Percentiles rank a stretch among this genome's conserved stretches.
These are phyloP conservation scores for Sporothrix curviconia DNA, from an alignment of 2,329 filamentous ascomycete species.

Conservation along the genomic window DNA sequence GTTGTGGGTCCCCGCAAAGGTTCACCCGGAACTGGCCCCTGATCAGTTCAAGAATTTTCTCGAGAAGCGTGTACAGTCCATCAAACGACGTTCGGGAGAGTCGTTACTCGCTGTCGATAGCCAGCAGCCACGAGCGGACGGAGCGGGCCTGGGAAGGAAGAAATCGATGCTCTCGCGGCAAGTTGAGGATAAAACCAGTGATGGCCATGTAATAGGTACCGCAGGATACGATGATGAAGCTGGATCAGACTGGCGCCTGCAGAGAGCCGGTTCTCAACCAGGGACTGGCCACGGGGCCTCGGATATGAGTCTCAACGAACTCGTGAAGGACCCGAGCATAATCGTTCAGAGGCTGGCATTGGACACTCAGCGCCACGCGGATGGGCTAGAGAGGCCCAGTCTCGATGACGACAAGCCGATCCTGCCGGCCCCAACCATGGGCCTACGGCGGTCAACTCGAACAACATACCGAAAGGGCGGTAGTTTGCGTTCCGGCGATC, in stretches of 20 bases:
- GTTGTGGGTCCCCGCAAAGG: conserved; percentile 90
- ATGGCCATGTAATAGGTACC: conserved; percentile 38
- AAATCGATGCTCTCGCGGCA: conserved; percentile 95
- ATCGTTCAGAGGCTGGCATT: conserved; percentile 63
- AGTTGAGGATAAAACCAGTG: conserved; percentile 62
- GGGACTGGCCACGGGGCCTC: conserved; percentile 52
- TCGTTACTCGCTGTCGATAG: conserved; percentile 54
- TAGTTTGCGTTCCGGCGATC: conserved; percentile 73
- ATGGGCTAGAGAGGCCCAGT: conserved; percentile 35
- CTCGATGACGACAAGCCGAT: conserved; percentile 73
- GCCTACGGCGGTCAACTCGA: conserved; percentile 79
- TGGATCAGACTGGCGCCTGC: conserved; percentile 44
- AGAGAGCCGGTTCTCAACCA: conserved; percentile 70
- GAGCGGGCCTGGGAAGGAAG: conserved; percentile 61
- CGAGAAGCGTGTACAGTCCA: conserved; percentile 85
- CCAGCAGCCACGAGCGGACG: conserved; percentile 15
- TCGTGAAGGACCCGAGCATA: conserved; percentile 72
- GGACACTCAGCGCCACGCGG: conserved; percentile 42
- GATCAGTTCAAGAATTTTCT: conserved; percentile 96
- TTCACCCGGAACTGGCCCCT: conserved; percentile 91
- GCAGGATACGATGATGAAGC: background rate
- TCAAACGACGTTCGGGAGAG: conserved; percentile 75
- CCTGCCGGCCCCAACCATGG: conserved; percentile 67
- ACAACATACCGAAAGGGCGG: conserved; percentile 85
- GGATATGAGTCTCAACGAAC: conserved; percentile 67